Evolutionary conservation across 2,329 filamentous ascomycete genomes (phyloP), one percentile per base, ranked within the genome.

Genomic region (Davidsoniella virescens): DNA sequence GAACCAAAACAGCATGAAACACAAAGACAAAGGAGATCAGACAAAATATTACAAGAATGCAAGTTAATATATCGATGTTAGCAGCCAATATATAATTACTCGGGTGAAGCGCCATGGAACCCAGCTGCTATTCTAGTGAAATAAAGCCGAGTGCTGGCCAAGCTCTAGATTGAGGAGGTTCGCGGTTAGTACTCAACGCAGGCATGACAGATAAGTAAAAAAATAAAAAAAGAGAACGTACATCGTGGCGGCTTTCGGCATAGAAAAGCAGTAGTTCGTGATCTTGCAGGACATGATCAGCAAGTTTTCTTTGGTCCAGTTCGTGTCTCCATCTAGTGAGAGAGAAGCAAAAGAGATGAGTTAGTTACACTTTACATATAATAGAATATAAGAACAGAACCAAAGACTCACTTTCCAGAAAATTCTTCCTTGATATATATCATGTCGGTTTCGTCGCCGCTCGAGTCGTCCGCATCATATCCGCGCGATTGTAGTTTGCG

Each of bases 191-290:
- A 20, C 20, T 20, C 20, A 20, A 20, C 4, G 20, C 20, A 20
- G 20, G 20, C 8, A 46, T 48, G 29, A 42, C 26, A 36, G 45
- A 36, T 8, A 41, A 14, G 12, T 17, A 12, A 18, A 14, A 6
- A 25, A 17, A 33, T 9, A 43, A 26, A 2, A 41, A n/a, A 8
- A 33, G 37, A 25, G 6, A 12, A 44, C 72, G 57, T 59, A 80
- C 77, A 56, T 77, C 71, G 29, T 68, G 67, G 26, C 67, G 66
- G 55, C 70, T 70, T 55, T 72, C 68, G 2, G 77, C 72, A 40
- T 75, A 70, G 65, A 76, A 76, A 67, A 77, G 73, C 44, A 81
- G 62, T 51, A 74, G 62, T 57, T 80, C 76, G 0, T 75, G 76
- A 23, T 61, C 70, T 55, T 76, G 72, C 2, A 81, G 67, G 38